Base-by-base conservation (phyloP, 768 basidiomycete species). In the Stropharia rugosoannulata region DNA sequence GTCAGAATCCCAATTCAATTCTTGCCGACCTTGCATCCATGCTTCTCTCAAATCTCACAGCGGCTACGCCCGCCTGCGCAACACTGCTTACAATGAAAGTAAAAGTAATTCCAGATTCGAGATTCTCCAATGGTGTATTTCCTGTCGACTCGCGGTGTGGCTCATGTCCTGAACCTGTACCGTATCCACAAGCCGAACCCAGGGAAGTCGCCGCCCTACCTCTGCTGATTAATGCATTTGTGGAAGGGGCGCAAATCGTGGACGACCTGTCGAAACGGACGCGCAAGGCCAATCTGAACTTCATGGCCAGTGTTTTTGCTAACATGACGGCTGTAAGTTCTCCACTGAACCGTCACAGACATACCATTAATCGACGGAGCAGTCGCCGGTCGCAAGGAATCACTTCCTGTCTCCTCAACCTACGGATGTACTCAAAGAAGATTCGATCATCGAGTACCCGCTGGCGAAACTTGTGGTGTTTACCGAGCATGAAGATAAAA, bases 21-120 rank as follows among this genome's bases (percentile, higher is more conserved):
- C 87, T 98, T 25, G 93, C 94, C 35, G 95, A 98, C 75, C 84
- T 98, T 16, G 93, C 95, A 3, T 82, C 93, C n/a, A 98, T 98
- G 96, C 78, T 98, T 1, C 80, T 98, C 9, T 96, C 95, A n/a
- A 98, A 98, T 73, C 74, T 97, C 35, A 90, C 93, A 8, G 81
- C 89, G 4, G 86, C 90, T 42, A 78, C 89, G 2, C 71, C 80
- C 0, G 81, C 89, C 51, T 88, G 90, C 60, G 74, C 80, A 9
- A 68, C 78, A 7, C 69, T 98, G 8, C 73, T 93, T 5, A 75
- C 76, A 1, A 73, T 95, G 42, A 82, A 82, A 56, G 79, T 97
- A 45, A 73, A 84, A 2, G 74, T 95, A 43, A 76, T 90, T 15
- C 70, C 75, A 8, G 77, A 79, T 51, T 57, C 73, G 6, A 70